Percentiles rank a stretch among this genome's conserved stretches.
These are phyloP conservation scores for Xanthoconium separans DNA, from an alignment of 1,284 basidiomycete genomes.

Conservation along the genomic window DNA sequence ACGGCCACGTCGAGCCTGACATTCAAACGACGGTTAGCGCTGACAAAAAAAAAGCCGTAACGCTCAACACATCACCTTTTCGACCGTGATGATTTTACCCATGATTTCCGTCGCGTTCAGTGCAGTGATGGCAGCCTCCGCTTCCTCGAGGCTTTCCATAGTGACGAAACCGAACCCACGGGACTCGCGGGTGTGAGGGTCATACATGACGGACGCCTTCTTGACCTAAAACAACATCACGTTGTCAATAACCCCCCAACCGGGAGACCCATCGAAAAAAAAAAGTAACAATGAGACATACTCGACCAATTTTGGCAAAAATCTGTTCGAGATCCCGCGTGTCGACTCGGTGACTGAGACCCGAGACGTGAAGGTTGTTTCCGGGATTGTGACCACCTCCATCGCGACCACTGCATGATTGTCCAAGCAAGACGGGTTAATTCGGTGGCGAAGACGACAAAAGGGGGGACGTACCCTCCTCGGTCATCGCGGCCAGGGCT, in stretches of 20 bases:
- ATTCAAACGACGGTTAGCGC: slow-evolving; percentile 10
- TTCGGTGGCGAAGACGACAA: not conserved
- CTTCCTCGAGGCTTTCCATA: slow-evolving; percentile 86
- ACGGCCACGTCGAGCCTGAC: slow-evolving; percentile 91
- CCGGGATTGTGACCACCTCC: slow-evolving; percentile 74
- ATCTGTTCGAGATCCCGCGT: slow-evolving; percentile 85
- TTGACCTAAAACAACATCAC: slow-evolving; percentile 52
- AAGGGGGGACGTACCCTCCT: slow-evolving; percentile 47
- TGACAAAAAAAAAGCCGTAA: no score
- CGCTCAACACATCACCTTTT: slow-evolving; percentile 66
- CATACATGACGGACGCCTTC: slow-evolving; percentile 94
- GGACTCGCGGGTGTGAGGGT: slow-evolving; percentile 94
- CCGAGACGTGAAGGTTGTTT: slow-evolving; percentile 96
- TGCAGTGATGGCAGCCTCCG: slow-evolving; percentile 84
- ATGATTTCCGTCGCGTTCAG: slow-evolving; percentile 82
- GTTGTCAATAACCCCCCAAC: slow-evolving; percentile 7
- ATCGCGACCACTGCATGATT: slow-evolving; percentile 19
- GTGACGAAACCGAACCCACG: slow-evolving; percentile 99
- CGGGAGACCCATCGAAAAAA: not conserved
- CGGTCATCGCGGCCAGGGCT: slow-evolving; percentile 57
- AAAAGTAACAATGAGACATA: slow-evolving; percentile 41
- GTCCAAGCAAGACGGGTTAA: not conserved
- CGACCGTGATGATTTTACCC: slow-evolving; percentile 84
- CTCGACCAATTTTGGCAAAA: slow-evolving; percentile 88
- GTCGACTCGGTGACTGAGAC: slow-evolving; percentile 78